Base-by-base conservation (phyloP, 1,139 yeast species). In the Nakaseomyces glabratus region DNA sequence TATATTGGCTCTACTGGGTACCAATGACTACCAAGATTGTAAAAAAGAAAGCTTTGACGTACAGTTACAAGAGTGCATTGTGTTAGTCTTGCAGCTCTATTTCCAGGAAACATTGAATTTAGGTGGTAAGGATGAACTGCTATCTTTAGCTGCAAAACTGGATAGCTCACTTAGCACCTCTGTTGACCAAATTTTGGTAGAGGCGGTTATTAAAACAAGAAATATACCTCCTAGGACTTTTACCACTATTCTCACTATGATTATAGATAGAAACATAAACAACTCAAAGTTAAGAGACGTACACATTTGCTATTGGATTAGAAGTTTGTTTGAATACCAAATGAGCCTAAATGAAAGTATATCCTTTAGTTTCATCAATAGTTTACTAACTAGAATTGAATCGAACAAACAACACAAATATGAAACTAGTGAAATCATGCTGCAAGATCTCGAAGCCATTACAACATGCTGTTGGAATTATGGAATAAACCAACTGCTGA, bases 381-480 rank as follows among this genome's bases (percentile, higher is more conserved):
- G 20, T 13, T 20, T 17, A 9, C 6, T 11, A 6, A 26, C 14
- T 5, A 9, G 15, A 5, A 9, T 33, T 4, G 31, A 15, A 4
- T 16, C 25, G 8, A 33, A 21, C 5, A 15, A 33, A n/a, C 14
- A 17, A 17, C 20, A 15, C 4, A 34, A 36, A 12, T 10, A 18
- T 3, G 21, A 20, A 15, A 12, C 30, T 10, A 25, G 25, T 17
- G 35, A 20, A 9, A 15, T 17, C 4, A 20, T 34, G 17, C 33
- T 24, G 24, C 36, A 39, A 29, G 49, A 47, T 29, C 21, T 45
- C 14, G 54, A 49, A 38, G 33, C 34, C 23, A 36, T 50, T 7
- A 40, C 50, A 4, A 49, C 49, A 3, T 31, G 42, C 6, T 39
- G 45, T 24, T 52, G 57, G 57, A 49, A 51, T 34, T 37, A 42